Percentiles rank a stretch among this genome's conserved stretches.
Evolutionary conservation across 2,329 filamentous ascomycete genomes (phyloP).

Genomic region (Fusarium robinianum): DNA sequence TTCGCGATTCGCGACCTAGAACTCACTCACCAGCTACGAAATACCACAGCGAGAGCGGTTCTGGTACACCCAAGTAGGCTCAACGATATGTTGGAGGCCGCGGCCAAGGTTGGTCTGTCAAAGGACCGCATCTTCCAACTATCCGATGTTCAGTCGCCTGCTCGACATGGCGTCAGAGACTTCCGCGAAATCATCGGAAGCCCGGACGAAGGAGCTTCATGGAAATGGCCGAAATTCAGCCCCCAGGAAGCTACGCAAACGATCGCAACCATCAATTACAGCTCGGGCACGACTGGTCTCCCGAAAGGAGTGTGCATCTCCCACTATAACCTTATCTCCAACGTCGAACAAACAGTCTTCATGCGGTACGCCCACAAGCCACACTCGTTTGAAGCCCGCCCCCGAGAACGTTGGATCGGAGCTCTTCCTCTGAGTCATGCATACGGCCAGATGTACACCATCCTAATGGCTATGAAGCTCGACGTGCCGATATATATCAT

Average conservation of each 20-base stretch:
- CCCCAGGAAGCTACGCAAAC: constrained; percentile 41
- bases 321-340: constrained; percentile 55
- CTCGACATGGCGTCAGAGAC: constrained; percentile 44
- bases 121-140: constrained; percentile 53
- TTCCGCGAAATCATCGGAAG: constrained; percentile 48
- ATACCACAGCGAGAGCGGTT: constrained; percentile 54
- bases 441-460: constrained; percentile 59
- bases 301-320: constrained; percentile 57
- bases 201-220: constrained; percentile 39
- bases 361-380: constrained; percentile 48
- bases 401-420: constrained; percentile 55
- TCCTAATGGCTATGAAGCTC: constrained; percentile 50
- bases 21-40: constrained; percentile 55
- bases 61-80: constrained; percentile 54
- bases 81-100: constrained; percentile 49
- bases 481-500: constrained; percentile 59
- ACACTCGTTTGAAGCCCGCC: constrained; percentile 42
- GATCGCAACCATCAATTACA: constrained; percentile 54
- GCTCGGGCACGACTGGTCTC: constrained; percentile 55
- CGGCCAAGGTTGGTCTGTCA: constrained; percentile 47
- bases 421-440: constrained; percentile 71
- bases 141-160: constrained; percentile 44
- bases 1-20: constrained; percentile 46
- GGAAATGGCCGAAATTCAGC: constrained; percentile 48
- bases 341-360: constrained; percentile 54